Evolutionary conservation across 1,284 basidiomycete genomes (phyloP), one percentile per base, ranked within the genome.

Genomic region (Meripilus lineatus): DNA sequence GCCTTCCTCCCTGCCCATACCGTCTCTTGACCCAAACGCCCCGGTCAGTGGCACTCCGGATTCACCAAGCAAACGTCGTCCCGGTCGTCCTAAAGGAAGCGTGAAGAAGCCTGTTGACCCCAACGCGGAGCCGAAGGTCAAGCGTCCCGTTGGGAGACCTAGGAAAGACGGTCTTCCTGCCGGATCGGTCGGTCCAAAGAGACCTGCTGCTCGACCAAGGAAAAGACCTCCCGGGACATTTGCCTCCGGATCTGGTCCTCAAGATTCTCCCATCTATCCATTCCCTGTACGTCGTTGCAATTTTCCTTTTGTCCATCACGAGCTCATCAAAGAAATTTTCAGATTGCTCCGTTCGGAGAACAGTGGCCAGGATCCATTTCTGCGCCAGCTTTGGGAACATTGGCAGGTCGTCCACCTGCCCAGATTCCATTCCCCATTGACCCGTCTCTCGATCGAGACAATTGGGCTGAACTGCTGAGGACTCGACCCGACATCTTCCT

Each of bases 91-190:
- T 13, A 75, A 75, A 49, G 75, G 74, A 30, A 77, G 74, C 44
- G 73, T 71, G 26, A 77, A 78, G 59, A 78, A 78, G 45, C 63
- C 63, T 11, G 49, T 67, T 6, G 66, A 67, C 36, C 62, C 67
- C 1, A 65, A 67, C 42, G 62, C 56, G 25, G 62, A 58, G 43
- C 58, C 70, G 28, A 72, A 71, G 53, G 55, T 69, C 44, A 79
- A 77, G 58, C 67, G 75, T 32, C 75, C 75, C 14, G 75, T 79
- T 3, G 75, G 75, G 3, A 65, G 75, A 15, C 77, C 75, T 11
- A 64, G 75, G 45, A 79, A 79, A 55, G 76, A 79, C 44, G 77
- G 77, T 1, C 61, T 79, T n/a, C 75, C 77, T 32, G 69, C 75
- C 10, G 77, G 77, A 18, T 72, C 72, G 7, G 72, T 74, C 7